Percentiles rank a stretch among this genome's conserved stretches.
phyloP scores from a whole-genome alignment of 495 filamentous ascomycete species.

The Amorphotheca resinae region DNA sequence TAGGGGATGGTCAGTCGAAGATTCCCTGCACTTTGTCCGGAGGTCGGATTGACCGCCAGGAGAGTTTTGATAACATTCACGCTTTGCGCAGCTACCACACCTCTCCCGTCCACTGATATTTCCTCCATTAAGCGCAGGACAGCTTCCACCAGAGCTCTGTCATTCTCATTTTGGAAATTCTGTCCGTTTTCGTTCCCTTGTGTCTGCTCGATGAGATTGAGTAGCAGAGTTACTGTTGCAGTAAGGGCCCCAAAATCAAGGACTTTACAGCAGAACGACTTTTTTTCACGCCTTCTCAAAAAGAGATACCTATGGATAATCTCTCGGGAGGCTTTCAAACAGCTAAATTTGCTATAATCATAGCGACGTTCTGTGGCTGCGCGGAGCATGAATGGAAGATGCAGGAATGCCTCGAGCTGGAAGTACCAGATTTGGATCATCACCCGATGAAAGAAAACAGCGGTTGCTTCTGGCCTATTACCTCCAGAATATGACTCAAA shows the following conservation, averaged over 20 bases:
- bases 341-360: constrained; percentile 37
- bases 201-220: constrained; percentile 23
- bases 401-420: constrained; percentile 30
- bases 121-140: constrained; percentile 29
- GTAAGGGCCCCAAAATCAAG: constrained; percentile 35
- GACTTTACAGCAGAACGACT: constrained; percentile 29
- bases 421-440: constrained; percentile 34
- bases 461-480: constrained; percentile 4
- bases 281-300: constrained; percentile 24
- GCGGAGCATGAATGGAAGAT: constrained; percentile 36
- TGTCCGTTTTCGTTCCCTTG: constrained; percentile 2
- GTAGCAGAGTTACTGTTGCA: constrained; percentile 31
- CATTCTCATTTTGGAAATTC: constrained; percentile 23
- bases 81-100: constrained; percentile 29
- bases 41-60: constrained; percentile 22
- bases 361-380: constrained; percentile 29
- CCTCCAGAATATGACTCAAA: constrained; percentile 4
- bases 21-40: constrained; percentile 1
- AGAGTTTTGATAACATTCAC: constrained; percentile 31
- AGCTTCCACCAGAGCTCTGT: constrained; percentile 17
- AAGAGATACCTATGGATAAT: constrained; percentile 29
- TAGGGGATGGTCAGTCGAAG: constrained; percentile 34
- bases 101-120: constrained; percentile 22
- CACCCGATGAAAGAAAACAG: constrained; percentile 20
- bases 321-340: constrained; percentile 28